phyloP scores from a whole-genome alignment of 1,284 basidiomycete genomes.

The Rhodofomes roseus region DNA sequence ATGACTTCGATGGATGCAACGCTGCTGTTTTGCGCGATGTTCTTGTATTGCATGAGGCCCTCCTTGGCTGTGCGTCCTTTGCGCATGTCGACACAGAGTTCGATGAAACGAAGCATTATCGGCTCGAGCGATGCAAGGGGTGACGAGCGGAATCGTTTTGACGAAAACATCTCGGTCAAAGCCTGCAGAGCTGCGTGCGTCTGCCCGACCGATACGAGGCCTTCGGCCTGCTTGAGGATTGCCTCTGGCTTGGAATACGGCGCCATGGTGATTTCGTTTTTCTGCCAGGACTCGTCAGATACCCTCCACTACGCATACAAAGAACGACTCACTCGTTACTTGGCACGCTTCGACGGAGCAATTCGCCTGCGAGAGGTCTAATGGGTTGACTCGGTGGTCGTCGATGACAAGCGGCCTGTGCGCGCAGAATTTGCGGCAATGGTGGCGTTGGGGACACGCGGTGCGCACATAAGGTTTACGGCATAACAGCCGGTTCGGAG shows the following conservation, averaged over 20 bases:
- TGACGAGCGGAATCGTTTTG: slow-evolving; percentile 93
- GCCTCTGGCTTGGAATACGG: slow-evolving; percentile 91
- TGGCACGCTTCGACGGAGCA: not conserved
- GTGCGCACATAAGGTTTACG: not conserved
- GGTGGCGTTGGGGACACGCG: not conserved
- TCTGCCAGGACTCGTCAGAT: not conserved
- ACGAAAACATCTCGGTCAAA: slow-evolving; percentile 88
- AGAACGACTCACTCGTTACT: not conserved
- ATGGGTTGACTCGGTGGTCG: not conserved
- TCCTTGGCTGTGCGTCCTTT: slow-evolving; percentile 94
- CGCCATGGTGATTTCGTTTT: slow-evolving; percentile 51
- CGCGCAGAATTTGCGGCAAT: not conserved
- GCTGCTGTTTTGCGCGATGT: slow-evolving; percentile 91
- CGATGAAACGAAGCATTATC: slow-evolving; percentile 91
- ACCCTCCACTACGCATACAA: too few relatives aligned
- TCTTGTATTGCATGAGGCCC: slow-evolving; percentile 95
- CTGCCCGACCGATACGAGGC: slow-evolving; percentile 88
- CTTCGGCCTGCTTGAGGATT: slow-evolving; percentile 88
- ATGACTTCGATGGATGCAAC: slow-evolving; percentile 92
- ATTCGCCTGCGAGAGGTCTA: not conserved
- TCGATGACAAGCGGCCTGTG: not conserved
- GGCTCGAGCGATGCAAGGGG: slow-evolving; percentile 90
- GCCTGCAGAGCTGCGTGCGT: slow-evolving; percentile 86
- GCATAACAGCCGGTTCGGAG: not conserved
- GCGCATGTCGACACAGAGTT: slow-evolving; percentile 94